Evolutionary conservation across 202 grass and related monocot genomes (phyloP), one percentile per base, ranked within the genome.

Genomic region (Carex sylvatica): DNA sequence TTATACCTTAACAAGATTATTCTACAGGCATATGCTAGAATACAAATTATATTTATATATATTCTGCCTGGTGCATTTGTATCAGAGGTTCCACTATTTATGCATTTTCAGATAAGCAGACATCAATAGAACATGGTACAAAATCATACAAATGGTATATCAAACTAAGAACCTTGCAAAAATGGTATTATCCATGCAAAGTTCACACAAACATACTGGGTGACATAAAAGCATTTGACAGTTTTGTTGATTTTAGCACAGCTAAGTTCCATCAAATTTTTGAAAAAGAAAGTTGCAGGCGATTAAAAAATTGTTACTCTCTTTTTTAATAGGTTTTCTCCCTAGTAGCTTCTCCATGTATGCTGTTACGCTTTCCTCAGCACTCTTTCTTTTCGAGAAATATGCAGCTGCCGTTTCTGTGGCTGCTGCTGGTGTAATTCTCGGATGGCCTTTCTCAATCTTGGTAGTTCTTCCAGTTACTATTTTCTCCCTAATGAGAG

Each of bases 311-410:
- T 77, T 77, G 2, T 31, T 16, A 58, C 52, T 76, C 15, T 76
- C 78, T 9, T 10, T 56, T 84, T 22, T 80, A 74, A 5, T 86
- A 99, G 96, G 93, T 89, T 99, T 99, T 86, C 85, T 99, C 55
- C 96, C 96, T 69, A 99, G 96, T 88, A 95, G 91, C 73, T 99
- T 99, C 75, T 99, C 96, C 77, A 99, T 95, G 96, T 99, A 99
- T 85, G 87, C 91, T 76, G 91, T 98, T 59, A 95, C 96, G 82
- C 91, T 98, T 83, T 90, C 92, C 0, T 98, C 96, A 22, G 96
- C 92, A 65, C 89, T 95, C 40, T 98, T 98, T 80, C 88, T 98
- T 88, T 88, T 95, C 36, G 84, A 93, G 89, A 95, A 93, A 54
- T 93, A 95, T 89, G 82, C 86, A 66, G 68, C 70, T 62, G 86